phyloP scores from a whole-genome alignment of 1,284 basidiomycete genomes.

The Lignosus rhinocerotis region DNA sequence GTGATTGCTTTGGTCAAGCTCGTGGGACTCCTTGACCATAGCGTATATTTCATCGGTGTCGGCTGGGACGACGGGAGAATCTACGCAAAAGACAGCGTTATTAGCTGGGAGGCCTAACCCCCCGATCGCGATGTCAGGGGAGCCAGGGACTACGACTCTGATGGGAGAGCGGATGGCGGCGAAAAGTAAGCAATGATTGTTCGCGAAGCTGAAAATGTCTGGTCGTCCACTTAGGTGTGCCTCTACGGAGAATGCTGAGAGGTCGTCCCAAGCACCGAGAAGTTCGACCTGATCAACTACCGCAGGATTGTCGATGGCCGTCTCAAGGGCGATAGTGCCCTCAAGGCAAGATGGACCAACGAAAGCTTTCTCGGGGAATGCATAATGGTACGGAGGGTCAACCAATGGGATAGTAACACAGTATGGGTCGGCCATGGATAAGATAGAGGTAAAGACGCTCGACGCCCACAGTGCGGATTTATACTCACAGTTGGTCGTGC shows the following conservation, averaged over 20 bases:
- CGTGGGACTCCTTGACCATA: not conserved
- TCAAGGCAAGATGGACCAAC: not conserved
- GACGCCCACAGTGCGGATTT: not conserved
- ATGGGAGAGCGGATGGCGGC: conserved; percentile 16
- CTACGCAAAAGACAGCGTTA: not conserved
- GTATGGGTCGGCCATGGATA: not conserved
- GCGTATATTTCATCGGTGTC: not conserved
- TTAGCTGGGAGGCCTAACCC: not conserved
- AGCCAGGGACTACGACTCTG: not conserved
- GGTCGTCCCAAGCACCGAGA: conserved; percentile 9
- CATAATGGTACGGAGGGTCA: not conserved
- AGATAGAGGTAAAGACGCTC: not conserved
- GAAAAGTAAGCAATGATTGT: conserved; percentile 14
- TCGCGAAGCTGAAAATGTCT: conserved; percentile 8
- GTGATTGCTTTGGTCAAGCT: not conserved
- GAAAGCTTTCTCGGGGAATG: not conserved
- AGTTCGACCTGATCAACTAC: conserved; percentile 5
- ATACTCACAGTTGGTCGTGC: not conserved
- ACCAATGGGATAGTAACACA: not conserved
- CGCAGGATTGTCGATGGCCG: not conserved
- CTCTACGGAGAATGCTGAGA: conserved; percentile 16
- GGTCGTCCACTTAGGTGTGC: conserved; percentile 6
- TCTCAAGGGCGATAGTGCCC: conserved; percentile 12
- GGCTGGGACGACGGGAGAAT: not conserved
- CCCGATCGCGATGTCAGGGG: not conserved